Evolutionary conservation across 1,139 yeast species (phyloP).

Genomic region (Yamadazyma friedrichii): DNA sequence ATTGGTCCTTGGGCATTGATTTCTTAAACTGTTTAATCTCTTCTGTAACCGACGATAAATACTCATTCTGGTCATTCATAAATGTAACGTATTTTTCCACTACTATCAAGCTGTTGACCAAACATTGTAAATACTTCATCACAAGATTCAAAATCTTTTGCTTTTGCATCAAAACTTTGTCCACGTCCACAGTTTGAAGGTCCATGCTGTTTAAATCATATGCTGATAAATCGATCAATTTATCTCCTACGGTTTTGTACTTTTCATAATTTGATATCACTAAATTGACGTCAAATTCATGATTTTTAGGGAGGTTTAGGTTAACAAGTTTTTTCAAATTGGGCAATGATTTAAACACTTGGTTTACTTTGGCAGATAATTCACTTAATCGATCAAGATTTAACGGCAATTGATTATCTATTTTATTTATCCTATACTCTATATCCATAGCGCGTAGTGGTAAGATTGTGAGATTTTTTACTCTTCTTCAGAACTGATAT

Average conservation of each 20-base stretch:
- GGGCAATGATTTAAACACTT: slow-evolving; percentile 9
- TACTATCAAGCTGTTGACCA: slow-evolving; percentile 10
- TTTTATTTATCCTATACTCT: slow-evolving; percentile 3
- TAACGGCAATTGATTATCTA: neutral
- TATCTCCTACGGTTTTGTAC: slow-evolving; percentile 9
- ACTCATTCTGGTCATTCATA: slow-evolving; percentile 12
- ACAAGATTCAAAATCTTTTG: slow-evolving; percentile 7
- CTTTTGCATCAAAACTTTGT: slow-evolving; percentile 6
- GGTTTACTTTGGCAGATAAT: slow-evolving; percentile 6
- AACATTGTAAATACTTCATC: slow-evolving; percentile 8
- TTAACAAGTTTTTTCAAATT: slow-evolving; percentile 7
- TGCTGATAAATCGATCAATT: slow-evolving; percentile 8
- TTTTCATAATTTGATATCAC: slow-evolving; percentile 11
- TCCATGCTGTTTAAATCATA: slow-evolving; percentile 8
- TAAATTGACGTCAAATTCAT: slow-evolving; percentile 10
- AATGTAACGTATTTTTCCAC: slow-evolving; percentile 12
- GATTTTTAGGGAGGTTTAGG: neutral
- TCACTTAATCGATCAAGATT: slow-evolving; percentile 5
- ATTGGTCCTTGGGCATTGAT: neutral
- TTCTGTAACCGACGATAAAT: neutral
- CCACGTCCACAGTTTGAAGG: slow-evolving; percentile 6
- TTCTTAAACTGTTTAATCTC: neutral
- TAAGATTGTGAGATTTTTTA: slow-evolving; percentile 4
- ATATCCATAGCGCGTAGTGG: neutral
- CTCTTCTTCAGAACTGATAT: slow-evolving; percentile 39